These are phyloP conservation scores for Saccharomyces jurei DNA, from an alignment of 805 yeast genomes.

Conservation along the genomic window DNA sequence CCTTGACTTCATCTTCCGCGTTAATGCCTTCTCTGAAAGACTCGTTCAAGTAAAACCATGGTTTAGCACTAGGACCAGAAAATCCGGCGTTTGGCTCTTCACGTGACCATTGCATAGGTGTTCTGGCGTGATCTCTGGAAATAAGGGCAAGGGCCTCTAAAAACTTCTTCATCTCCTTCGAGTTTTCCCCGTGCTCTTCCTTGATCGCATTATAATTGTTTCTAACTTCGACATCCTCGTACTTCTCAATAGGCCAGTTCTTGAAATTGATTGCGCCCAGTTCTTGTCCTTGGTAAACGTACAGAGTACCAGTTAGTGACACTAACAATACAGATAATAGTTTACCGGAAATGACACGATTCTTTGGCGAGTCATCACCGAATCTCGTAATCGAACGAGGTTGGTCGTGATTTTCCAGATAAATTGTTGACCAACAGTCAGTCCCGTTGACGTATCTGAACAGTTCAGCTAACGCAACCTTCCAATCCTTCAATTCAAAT, in stretches of 20 bases:
- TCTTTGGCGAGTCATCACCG: conserved; percentile 35
- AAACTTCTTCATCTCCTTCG: conserved; percentile 24
- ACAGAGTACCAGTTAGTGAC: conserved; percentile 47
- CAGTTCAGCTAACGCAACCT: conserved; percentile 33
- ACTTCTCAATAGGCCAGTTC: conserved; percentile 41
- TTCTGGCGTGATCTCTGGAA: conserved; percentile 47
- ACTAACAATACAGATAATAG: conserved; percentile 39
- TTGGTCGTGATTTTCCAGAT: conserved; percentile 53
- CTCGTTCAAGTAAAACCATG: conserved; percentile 49
- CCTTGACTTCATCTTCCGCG: conserved; percentile 38
- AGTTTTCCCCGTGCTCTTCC: conserved; percentile 20
- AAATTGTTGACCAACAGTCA: conserved; percentile 52
- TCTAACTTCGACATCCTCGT: conserved; percentile 42
- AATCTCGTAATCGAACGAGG: conserved; percentile 47
- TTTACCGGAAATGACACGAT: conserved; percentile 39
- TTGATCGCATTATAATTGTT: conserved; percentile 34
- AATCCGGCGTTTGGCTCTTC: conserved; percentile 39
- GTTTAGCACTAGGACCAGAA: conserved; percentile 33
- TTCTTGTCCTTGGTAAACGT: conserved; percentile 56
- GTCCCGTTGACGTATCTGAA: conserved; percentile 37
- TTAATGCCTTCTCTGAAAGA: conserved; percentile 40
- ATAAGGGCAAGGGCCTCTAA: conserved; percentile 32
- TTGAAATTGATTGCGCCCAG: conserved; percentile 45
- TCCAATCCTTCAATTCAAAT: conserved; percentile 34
- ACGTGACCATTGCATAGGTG: conserved; percentile 49